Conservation (phyloP, 73 alveolate genomes). For the Durusdinium trenchii region DNA sequence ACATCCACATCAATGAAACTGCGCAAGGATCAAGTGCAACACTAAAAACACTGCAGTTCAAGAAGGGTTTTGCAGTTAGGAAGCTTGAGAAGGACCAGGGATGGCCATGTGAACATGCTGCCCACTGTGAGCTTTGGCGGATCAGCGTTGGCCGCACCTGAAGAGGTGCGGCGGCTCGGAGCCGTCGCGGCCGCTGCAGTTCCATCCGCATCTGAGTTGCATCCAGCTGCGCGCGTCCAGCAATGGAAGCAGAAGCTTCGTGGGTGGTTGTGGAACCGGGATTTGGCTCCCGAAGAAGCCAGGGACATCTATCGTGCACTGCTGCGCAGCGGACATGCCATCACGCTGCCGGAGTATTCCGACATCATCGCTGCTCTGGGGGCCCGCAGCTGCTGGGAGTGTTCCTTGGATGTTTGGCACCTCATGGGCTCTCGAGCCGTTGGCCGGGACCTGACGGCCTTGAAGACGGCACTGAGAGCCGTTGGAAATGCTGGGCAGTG, state of each 20-base stretch:
- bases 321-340: constrained; percentile 38
- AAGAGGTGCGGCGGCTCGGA: too few species aligned
- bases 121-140: too few species aligned
- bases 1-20: too few species aligned
- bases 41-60: too few species aligned
- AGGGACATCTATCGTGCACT: constrained; percentile 21
- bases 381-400: constrained; percentile 81
- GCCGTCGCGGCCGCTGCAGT: neutral
- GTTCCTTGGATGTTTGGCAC: constrained; percentile 14
- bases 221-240: constrained; percentile 80
- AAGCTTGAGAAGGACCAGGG: too few species aligned
- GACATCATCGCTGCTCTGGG: constrained; percentile 63
- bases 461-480: constrained; percentile 60
- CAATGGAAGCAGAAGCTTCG: constrained; percentile 64
- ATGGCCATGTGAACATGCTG: too few species aligned
- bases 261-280: constrained; percentile 75
- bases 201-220: neutral
- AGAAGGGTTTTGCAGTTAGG: too few species aligned
- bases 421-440: neutral
- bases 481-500: constrained; percentile 72
- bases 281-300: constrained; percentile 19
- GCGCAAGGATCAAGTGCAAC: too few species aligned
- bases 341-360: constrained; percentile 17
- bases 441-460: constrained; percentile 15
- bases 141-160: too few species aligned